These are phyloP conservation scores for Alternaria novae-zelandiae DNA, from an alignment of 2,329 filamentous ascomycete genomes.

Conservation along the genomic window DNA sequence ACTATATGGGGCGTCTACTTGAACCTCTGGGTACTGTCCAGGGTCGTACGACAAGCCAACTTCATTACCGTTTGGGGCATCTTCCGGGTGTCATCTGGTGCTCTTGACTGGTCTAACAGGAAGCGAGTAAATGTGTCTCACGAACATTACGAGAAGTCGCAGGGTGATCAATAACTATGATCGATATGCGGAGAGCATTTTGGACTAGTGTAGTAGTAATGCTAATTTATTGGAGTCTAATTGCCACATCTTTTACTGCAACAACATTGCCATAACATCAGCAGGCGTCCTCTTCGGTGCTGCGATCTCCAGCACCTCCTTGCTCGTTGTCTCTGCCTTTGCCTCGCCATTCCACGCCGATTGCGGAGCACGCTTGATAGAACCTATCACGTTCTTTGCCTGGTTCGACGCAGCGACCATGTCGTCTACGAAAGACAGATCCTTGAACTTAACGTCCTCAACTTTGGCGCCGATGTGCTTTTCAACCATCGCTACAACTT, in stretches of 20 bases:
- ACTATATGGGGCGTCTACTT: background rate
- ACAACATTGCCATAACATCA: background rate
- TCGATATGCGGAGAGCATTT: background rate
- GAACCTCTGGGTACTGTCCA: background rate
- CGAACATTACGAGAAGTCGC: background rate
- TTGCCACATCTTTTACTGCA: background rate
- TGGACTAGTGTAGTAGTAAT: background rate
- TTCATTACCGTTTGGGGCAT: background rate
- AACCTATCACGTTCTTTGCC: conserved; percentile 17
- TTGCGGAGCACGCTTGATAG: conserved; percentile 9
- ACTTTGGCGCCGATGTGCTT: conserved; percentile 15
- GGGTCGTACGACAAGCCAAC: background rate
- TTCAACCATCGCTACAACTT: conserved; percentile 22
- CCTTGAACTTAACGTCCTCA: conserved; percentile 17
- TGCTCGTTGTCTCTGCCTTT: conserved; percentile 18
- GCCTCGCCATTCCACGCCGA: conserved; percentile 15
- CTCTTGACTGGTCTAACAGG: background rate
- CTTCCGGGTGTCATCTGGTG: background rate
- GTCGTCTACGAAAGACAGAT: conserved; percentile 14
- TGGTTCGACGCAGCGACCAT: conserved; percentile 12
- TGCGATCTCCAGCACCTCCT: conserved; percentile 20
- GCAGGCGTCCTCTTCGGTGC: conserved; percentile 10
- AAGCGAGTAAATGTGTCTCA: background rate
- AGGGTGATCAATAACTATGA: background rate
- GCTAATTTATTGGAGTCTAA: background rate